Conservation (phyloP, 805 yeast genomes). For the Monosporozyma yasuniensis region DNA sequence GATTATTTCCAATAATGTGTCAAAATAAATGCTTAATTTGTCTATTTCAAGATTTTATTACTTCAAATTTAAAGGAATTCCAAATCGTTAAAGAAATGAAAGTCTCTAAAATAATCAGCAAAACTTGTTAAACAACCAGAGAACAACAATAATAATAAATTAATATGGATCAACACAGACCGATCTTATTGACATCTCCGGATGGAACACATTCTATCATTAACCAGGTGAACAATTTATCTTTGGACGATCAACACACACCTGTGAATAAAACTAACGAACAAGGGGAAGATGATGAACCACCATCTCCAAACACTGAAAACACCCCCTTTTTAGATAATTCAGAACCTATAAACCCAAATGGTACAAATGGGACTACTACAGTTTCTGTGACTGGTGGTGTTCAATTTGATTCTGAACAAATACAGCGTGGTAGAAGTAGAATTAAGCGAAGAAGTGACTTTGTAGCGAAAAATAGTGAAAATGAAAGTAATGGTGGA, state of each 20-base stretch:
- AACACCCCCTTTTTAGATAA: background rate
- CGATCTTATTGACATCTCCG: background rate
- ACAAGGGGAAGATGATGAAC: background rate
- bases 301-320: background rate
- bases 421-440: slow-evolving; percentile 23
- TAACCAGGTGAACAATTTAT: background rate
- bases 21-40: background rate
- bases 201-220: background rate
- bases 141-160: background rate
- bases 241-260: background rate
- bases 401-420: slow-evolving; percentile 25
- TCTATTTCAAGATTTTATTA: background rate
- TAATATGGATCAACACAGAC: background rate
- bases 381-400: slow-evolving; percentile 3
- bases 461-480: slow-evolving; percentile 1
- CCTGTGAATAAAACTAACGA: background rate
- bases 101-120: background rate
- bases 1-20: background rate
- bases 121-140: background rate
- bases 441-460: slow-evolving; percentile 18
- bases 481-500: background rate
- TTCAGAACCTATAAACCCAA: background rate
- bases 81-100: background rate
- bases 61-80: background rate
- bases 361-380: background rate